phyloP scores from a whole-genome alignment of 2,329 filamentous ascomycete genomes.

The Stenocarpella maydis region DNA sequence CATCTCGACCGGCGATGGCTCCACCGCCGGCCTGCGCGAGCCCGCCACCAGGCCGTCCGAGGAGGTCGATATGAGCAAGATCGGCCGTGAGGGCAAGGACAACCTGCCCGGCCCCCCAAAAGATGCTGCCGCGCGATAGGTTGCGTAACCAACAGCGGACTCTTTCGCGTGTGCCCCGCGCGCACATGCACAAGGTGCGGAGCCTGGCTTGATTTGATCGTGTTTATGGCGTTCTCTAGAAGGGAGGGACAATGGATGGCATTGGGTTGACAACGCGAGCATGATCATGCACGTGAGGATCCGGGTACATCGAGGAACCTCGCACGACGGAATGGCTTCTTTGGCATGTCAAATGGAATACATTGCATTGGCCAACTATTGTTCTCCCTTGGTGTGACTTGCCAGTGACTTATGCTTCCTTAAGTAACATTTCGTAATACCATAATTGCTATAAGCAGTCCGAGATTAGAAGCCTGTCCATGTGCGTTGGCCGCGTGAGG shows the following conservation, averaged over 20 bases:
- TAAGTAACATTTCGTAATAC: background rate
- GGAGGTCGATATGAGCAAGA: conserved; percentile 60
- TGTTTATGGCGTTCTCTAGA: conserved; percentile 20
- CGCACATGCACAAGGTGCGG: background rate
- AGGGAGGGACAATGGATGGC: conserved; percentile 3
- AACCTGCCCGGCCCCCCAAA: conserved; percentile 62
- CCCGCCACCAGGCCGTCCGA: conserved; percentile 65
- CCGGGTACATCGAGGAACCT: background rate
- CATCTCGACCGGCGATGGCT: conserved; percentile 58
- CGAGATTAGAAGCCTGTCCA: background rate
- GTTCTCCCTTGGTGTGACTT: background rate
- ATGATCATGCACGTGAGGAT: conserved; percentile 3
- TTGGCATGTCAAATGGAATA: conserved; percentile 16
- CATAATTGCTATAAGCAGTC: background rate
- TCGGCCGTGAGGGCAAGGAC: conserved; percentile 72
- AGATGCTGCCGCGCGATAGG: conserved; percentile 63
- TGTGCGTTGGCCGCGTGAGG: too few relatives aligned
- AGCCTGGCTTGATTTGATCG: conserved; percentile 10
- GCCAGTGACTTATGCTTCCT: background rate
- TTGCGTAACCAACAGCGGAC: background rate
- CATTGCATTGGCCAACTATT: background rate
- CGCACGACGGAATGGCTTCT: background rate
- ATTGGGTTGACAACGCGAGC: conserved; percentile 2
- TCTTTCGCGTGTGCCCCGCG: background rate
- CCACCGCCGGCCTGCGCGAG: conserved; percentile 62